A percentile compares a stretch with the other conserved stretches of the same genome.
These are phyloP conservation scores for Claviceps purpurea DNA, from an alignment of 2,329 filamentous ascomycete genomes.

Conservation along the genomic window DNA sequence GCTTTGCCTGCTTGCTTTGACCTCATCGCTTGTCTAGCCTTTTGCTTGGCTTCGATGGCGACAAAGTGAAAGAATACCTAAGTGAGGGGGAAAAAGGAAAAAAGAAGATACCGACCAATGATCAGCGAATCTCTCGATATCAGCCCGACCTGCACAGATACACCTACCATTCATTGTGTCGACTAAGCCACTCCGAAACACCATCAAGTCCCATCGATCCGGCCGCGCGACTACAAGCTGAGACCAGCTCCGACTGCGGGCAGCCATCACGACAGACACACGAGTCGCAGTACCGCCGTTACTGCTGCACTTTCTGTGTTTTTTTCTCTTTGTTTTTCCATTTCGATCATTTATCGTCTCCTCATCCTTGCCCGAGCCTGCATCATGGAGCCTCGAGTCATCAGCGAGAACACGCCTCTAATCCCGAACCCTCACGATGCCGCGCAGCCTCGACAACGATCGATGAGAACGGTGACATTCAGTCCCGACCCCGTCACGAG, in stretches of 20 bases:
- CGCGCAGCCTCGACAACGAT: conserved; percentile 26
- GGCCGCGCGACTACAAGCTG: conserved; percentile 1
- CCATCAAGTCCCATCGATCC: neutral
- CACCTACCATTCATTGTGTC: neutral
- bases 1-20: neutral
- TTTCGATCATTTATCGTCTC: neutral
- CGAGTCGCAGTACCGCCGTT: neutral
- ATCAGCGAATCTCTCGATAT: neutral
- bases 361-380: neutral
- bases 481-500: conserved; percentile 54
- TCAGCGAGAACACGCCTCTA: conserved; percentile 23
- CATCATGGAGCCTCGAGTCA: conserved; percentile 15
- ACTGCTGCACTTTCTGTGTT: neutral
- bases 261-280: neutral
- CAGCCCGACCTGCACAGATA: neutral
- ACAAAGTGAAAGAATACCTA: too few relatives aligned
- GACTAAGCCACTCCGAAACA: neutral
- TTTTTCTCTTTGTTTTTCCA: neutral
- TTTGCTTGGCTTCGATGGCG: neutral
- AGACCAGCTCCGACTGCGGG: neutral
- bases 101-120: neutral
- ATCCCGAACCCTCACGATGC: conserved; percentile 12
- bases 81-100: neutral
- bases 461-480: conserved; percentile 60
- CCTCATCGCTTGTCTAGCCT: neutral